Conservation (phyloP, 495 filamentous ascomycete species). For the Aspergillus olivimuriae region DNA sequence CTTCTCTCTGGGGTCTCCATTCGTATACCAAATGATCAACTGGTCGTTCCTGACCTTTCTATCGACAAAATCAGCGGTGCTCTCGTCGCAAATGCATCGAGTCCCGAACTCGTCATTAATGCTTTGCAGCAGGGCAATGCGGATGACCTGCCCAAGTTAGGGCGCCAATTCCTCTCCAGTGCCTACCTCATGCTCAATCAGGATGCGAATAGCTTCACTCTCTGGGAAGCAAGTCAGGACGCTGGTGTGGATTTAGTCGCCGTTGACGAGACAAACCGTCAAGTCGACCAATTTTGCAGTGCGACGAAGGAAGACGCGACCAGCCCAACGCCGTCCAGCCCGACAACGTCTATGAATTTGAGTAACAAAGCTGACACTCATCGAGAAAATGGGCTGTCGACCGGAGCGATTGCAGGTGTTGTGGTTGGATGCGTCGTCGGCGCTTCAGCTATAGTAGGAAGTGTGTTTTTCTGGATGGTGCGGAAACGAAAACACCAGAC, state of each 20-base stretch:
- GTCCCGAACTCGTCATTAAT: background rate
- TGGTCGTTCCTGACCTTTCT: background rate
- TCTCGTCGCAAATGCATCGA: background rate
- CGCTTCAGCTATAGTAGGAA: background rate
- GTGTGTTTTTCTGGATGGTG: background rate
- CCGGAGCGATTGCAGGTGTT: constrained; percentile 1
- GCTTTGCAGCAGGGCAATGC: background rate
- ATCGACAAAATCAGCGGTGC: background rate
- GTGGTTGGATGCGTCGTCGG: constrained; percentile 1
- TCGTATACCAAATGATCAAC: constrained; percentile 1
- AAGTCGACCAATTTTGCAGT: background rate
- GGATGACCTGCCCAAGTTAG: background rate
- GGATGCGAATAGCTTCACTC: background rate
- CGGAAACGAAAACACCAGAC: background rate
- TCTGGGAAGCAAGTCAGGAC: background rate
- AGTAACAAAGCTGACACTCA: background rate
- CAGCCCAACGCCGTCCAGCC: background rate
- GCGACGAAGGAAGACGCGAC: background rate
- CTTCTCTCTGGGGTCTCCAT: background rate
- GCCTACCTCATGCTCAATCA: constrained; percentile 3
- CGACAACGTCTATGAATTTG: background rate
- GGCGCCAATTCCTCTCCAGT: constrained; percentile 3
- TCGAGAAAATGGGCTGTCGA: background rate
- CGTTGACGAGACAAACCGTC: background rate
- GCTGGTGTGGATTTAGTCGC: background rate